Percentiles rank a stretch among this genome's conserved stretches.
These are phyloP conservation scores for Coemansia asiatica DNA, from an alignment of 192 early-diverging fungal genomes.

Conservation along the genomic window DNA sequence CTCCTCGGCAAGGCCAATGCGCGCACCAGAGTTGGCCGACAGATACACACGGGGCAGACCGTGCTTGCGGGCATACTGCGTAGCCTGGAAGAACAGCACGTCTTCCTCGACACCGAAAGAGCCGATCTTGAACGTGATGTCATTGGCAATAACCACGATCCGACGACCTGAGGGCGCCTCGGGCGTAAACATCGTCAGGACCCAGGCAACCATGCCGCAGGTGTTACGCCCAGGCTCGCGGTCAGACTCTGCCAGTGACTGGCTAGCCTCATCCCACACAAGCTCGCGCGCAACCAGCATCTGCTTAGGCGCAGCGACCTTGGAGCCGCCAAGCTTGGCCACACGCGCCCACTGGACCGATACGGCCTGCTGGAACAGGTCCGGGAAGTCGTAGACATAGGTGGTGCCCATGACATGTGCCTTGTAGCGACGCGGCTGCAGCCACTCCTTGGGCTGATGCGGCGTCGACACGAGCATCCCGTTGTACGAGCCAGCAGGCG, in stretches of 20 bases:
- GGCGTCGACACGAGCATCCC: conserved; percentile 75
- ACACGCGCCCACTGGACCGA: conserved; percentile 75
- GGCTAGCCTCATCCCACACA: conserved; percentile 76
- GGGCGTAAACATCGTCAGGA: conserved; percentile 85
- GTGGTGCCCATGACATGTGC: conserved; percentile 98
- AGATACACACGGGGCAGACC: conserved; percentile 94
- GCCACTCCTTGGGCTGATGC: conserved; percentile 91
- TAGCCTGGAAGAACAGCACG: conserved; percentile 87
- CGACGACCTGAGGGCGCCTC: conserved; percentile 87
- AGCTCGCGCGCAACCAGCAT: conserved; percentile 83
- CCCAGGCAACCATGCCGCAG: conserved; percentile 96
- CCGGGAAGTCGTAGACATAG: conserved; percentile 98
- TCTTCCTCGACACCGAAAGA: conserved; percentile 96
- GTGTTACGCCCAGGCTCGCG: conserved; percentile 86
- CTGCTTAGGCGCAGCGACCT: conserved; percentile 43
- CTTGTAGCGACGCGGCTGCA: conserved; percentile 96
- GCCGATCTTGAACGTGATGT: conserved; percentile 96
- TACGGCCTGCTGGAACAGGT: conserved; percentile 88
- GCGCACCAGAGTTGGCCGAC: conserved; percentile 97
- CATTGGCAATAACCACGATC: conserved; percentile 95
- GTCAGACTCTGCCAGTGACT: conserved; percentile 69
- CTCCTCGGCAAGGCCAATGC: conserved; percentile 96
- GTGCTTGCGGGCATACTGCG: conserved; percentile 79
- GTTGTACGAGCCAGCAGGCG: conserved; percentile 78
- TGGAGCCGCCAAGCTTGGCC: conserved; percentile 23